phyloP scores from a whole-genome alignment of 805 yeast genomes.

The Candida silvicultrix region DNA sequence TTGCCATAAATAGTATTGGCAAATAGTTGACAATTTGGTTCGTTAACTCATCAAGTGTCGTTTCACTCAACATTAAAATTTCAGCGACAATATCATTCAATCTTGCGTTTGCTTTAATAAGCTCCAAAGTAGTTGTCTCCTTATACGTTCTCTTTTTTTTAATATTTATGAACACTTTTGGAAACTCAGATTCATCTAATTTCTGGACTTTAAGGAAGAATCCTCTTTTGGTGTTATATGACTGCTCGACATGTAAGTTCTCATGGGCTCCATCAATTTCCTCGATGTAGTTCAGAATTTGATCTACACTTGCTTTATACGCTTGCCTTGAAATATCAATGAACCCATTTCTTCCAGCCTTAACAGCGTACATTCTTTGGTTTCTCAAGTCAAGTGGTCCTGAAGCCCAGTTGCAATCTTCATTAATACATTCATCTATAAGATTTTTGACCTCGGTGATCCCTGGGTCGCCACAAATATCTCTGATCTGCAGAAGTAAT shows the following conservation, averaged over 20 bases:
- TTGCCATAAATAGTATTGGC: constrained; percentile 32
- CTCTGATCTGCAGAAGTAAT: constrained; percentile 23
- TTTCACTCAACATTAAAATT: constrained; percentile 35
- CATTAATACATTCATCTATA: constrained; percentile 31
- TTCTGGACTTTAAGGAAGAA: constrained; percentile 29
- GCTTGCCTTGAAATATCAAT: constrained; percentile 37
- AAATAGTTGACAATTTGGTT: constrained; percentile 21
- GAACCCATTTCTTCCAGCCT: constrained; percentile 37
- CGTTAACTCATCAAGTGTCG: constrained; percentile 27
- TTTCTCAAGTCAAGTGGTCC: constrained; percentile 34
- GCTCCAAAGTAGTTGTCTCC: constrained; percentile 34
- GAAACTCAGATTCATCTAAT: constrained; percentile 13
- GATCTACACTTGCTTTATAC: constrained; percentile 31
- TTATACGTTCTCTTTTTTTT: constrained; percentile 23
- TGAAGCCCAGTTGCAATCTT: constrained; percentile 36
- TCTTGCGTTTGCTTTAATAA: constrained; percentile 34
- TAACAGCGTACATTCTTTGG: constrained; percentile 39
- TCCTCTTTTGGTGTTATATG: constrained; percentile 31
- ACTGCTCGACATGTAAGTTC: constrained; percentile 22
- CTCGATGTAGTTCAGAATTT: constrained; percentile 25
- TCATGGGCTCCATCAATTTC: constrained; percentile 18
- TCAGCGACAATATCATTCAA: constrained; percentile 34
- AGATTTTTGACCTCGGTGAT: constrained; percentile 16
- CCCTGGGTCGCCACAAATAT: constrained; percentile 22
- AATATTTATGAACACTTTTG: constrained; percentile 29